phyloP scores from a whole-genome alignment of 1,284 basidiomycete species.

The Taiwanofungus camphoratus region DNA sequence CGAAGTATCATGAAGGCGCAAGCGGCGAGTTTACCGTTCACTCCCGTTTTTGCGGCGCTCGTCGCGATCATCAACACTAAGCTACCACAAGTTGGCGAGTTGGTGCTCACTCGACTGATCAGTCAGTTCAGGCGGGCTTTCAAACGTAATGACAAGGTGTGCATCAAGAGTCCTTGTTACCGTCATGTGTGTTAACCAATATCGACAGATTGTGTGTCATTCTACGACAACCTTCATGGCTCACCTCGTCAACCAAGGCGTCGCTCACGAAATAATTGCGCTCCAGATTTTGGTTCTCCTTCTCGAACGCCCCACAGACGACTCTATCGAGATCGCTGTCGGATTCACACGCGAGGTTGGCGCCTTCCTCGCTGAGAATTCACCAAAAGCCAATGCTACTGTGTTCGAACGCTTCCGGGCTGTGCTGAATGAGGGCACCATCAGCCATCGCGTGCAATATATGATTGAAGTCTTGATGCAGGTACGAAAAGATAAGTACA shows the following conservation, averaged over 20 bases:
- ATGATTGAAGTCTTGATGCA: slow-evolving; percentile 99
- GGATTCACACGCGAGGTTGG: slow-evolving; percentile 98
- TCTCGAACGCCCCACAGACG: slow-evolving; percentile 93
- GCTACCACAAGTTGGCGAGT: slow-evolving; percentile 92
- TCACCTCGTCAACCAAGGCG: slow-evolving; percentile 93
- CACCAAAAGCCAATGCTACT: slow-evolving; percentile 89
- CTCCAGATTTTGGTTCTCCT: slow-evolving; percentile 93
- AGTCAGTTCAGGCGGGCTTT: slow-evolving; percentile 94
- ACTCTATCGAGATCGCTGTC: slow-evolving; percentile 97
- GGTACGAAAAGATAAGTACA: slow-evolving; percentile 96
- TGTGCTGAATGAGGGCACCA: slow-evolving; percentile 91
- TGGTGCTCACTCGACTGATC: slow-evolving; percentile 84
- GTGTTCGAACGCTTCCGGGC: slow-evolving; percentile 96
- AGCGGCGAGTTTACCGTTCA: slow-evolving; percentile 93
- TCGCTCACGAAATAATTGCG: slow-evolving; percentile 92
- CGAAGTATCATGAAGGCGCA: slow-evolving; percentile 98
- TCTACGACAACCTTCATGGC: slow-evolving; percentile 95
- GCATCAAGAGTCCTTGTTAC: slow-evolving; percentile 20
- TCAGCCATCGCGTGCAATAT: slow-evolving; percentile 96
- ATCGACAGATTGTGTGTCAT: slow-evolving; percentile 75
- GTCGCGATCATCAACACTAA: slow-evolving; percentile 97
- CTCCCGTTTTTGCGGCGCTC: slow-evolving; percentile 93
- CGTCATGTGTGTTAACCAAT: slow-evolving; percentile 1
- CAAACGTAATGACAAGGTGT: slow-evolving; percentile 95
- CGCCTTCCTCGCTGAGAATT: slow-evolving; percentile 90